Base-by-base conservation (phyloP, 257 asterid species). In the Ilex aquifolium region DNA sequence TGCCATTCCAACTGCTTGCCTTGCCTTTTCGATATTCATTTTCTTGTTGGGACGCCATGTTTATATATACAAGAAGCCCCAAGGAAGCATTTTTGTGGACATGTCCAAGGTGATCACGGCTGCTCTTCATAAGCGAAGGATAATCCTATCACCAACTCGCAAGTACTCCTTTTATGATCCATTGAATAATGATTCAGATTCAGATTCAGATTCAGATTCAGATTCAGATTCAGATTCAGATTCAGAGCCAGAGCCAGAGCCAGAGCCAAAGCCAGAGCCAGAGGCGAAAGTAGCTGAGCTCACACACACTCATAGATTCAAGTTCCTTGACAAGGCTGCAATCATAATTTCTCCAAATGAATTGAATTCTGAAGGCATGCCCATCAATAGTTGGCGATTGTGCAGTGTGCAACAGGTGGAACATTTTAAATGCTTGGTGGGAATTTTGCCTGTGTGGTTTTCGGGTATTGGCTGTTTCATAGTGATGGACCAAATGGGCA, bases 1-100 rank as follows among this genome's bases (percentile, higher is more conserved):
- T 31, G 77, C 85, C 7, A 85, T 90, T 27, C 97, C 97, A 58
- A 85, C 92, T 0, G 85, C 72, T 42, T 87, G 97, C 60, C 78
- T 90, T 6, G 77, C 76, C 2, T 12, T 74, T 14, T 85, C 95
- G 16, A 70, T 87, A 61, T 40, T 78, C 2, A 65, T 85, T 46
- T 90, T 85, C 80, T 44, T 90, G 65, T 31, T 90, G 13, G 95
- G 97, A 0, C 81, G 75, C 14, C 77, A 69, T 39, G 70, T 84
- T 0, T 90, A 87, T 67, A 62, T 83, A 2, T 63, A 77, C 74
- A 54, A 49, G 62, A 64, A 8, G 16, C 83, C 95, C 0, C 73
- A 76, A 13, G 92, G 92, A 39, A 78, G 76, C 2, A 80, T 87
- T 3, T 90, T 90, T 46, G 51, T 77, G 5, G 95, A 87, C 73